These are phyloP conservation scores for Syzygium jambos DNA, from an alignment of 345 rosid genomes.

Conservation along the genomic window DNA sequence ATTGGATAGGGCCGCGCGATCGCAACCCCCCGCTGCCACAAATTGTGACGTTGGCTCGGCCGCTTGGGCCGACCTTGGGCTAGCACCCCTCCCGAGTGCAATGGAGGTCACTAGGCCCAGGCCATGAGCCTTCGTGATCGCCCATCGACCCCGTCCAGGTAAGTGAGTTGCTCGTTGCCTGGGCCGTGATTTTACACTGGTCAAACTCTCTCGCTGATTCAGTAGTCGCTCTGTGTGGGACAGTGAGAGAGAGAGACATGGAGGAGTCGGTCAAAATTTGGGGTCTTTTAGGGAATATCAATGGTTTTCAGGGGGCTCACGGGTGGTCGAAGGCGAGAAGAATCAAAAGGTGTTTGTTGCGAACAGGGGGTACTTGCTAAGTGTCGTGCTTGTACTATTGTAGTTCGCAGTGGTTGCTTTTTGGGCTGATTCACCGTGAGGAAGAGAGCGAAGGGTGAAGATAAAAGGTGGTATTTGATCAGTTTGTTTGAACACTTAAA, in stretches of 20 bases:
- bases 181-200: rapidly evolving
- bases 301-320: too few relatives aligned
- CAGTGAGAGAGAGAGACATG: background rate
- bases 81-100: slow-evolving; percentile 5
- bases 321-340: background rate
- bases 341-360: background rate
- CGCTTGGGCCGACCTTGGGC: background rate
- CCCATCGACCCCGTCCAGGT: background rate
- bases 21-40: background rate
- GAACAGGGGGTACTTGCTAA: background rate
- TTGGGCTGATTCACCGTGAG: background rate
- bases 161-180: rapidly evolving
- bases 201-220: background rate
- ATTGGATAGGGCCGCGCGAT: background rate
- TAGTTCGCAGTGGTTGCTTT: background rate
- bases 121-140: background rate
- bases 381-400: background rate
- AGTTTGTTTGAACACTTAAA: background rate
- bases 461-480: background rate
- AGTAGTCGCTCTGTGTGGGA: background rate
- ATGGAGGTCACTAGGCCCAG: slow-evolving; percentile 12
- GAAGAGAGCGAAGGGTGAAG: background rate
- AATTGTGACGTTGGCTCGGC: background rate
- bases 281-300: too few relatives aligned
- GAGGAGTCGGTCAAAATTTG: background rate